These are phyloP conservation scores for Venustampulla echinocandica DNA, from an alignment of 495 filamentous ascomycete species.

Conservation along the genomic window DNA sequence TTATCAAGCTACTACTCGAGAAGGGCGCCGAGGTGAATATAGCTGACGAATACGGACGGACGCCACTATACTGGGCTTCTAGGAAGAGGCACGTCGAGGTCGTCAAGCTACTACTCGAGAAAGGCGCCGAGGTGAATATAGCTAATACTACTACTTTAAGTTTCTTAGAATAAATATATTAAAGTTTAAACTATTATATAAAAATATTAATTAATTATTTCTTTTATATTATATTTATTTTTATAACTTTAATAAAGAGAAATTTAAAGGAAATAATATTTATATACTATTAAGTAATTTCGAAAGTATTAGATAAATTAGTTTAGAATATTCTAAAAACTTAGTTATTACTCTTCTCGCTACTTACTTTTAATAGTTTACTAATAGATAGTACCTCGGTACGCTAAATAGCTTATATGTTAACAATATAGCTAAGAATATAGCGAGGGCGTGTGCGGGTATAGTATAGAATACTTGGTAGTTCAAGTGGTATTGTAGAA, in stretches of 20 bases:
- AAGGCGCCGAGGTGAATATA: no score
- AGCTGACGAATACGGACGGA: no score
- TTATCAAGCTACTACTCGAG: no score
- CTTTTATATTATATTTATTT: not conserved
- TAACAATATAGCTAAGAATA: not conserved
- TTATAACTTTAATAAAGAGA: not conserved
- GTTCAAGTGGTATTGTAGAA: not conserved
- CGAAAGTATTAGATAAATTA: not conserved
- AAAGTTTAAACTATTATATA: no score
- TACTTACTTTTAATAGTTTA: not conserved
- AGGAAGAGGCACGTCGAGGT: no score
- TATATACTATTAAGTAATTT: not conserved
- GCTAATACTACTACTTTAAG: no score
- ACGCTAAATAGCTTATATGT: no score
- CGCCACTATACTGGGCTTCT: no score
- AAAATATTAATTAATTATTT: not conserved
- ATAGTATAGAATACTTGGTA: not conserved
- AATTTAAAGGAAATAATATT: not conserved
- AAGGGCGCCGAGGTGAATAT: no score
- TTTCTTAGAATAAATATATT: no score
- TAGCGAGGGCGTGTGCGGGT: not conserved
- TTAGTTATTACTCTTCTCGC: not conserved
- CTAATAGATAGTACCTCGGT: not conserved
- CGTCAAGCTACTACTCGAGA: not conserved
- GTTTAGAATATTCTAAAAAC: not conserved